Base-by-base conservation (phyloP, 1,139 yeast genomes). In the Dujonia santamariae region DNA sequence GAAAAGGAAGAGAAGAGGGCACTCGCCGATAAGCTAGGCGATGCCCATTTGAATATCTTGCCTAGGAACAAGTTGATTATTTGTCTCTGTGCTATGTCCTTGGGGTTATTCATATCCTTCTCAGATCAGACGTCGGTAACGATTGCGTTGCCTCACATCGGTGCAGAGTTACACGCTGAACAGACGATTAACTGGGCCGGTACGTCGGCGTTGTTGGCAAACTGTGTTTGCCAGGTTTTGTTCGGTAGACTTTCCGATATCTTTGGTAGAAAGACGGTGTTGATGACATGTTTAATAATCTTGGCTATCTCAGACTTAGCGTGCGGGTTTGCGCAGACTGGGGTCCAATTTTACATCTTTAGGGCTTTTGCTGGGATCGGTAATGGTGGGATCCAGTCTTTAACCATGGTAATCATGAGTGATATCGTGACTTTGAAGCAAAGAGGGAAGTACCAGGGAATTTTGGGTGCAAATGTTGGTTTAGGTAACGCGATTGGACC, bases 401-500 rank as follows among this genome's bases (percentile, higher is more conserved):
- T 68, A 35, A 54, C 60, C 1, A 67, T 67, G 71, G 67, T 67
- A n/a, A 59, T 67, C 11, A 54, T 66, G 37, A 61, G 72, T 34
- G 75, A 69, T 39, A 51, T 68, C 13, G 61, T 67, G 9, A 61
- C 71, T 0, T 54, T 66, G 17, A 56, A 63, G 39, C 63, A 65
- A 41, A 52, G 75, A 43, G 68, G 72, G 0, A 65, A 62, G 38
- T 67, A 56, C 43, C 70, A 65, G 45, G 73, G 73, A 1, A 63
- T 65, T 27, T 56, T 74, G 22, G 80, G 78, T 4, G 51, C 75
- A 0, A 56, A 62, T 33, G 64, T 75, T 20, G 80, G 80, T 0
- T 42, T 75, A 8, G 81, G 83, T 2, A 67, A 71, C 36, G 74
- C 74, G 1, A 43, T 72, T 11, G 84, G 83, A 0, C 84, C 84